A percentile compares a stretch with the other conserved stretches of the same genome.
These are phyloP conservation scores for Ogataea kodamae DNA, from an alignment of 805 yeast species.

Conservation along the genomic window DNA sequence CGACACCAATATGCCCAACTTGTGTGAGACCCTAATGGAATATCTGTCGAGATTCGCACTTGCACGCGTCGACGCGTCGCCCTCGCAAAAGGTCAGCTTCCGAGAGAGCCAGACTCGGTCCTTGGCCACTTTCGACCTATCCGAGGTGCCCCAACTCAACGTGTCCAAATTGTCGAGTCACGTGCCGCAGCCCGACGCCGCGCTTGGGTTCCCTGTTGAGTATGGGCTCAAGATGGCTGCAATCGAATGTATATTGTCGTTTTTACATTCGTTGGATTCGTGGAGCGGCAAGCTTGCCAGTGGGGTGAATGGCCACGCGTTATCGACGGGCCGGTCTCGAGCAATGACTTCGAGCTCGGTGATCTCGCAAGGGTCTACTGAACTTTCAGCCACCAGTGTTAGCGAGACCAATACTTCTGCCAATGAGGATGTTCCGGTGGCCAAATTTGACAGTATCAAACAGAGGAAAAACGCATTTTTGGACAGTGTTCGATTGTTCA, in stretches of 20 bases:
- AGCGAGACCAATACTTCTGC: constrained; percentile 14
- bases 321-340: constrained; percentile 12
- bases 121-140: constrained; percentile 68
- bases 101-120: constrained; percentile 50
- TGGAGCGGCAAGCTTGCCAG: constrained; percentile 69
- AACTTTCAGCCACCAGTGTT: constrained; percentile 21
- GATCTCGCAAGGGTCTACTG: constrained; percentile 29
- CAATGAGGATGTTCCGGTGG: constrained; percentile 33
- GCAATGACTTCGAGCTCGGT: constrained; percentile 18
- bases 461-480: constrained; percentile 76
- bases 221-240: constrained; percentile 82
- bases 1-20: constrained; percentile 73
- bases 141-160: constrained; percentile 72
- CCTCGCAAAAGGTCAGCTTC: constrained; percentile 58
- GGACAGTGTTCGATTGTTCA: constrained; percentile 76
- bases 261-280: constrained; percentile 72
- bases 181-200: constrained; percentile 53
- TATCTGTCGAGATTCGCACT: constrained; percentile 70
- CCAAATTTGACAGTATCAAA: constrained; percentile 81
- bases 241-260: constrained; percentile 74
- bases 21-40: constrained; percentile 80
- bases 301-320: constrained; percentile 3
- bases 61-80: constrained; percentile 67
- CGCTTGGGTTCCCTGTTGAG: constrained; percentile 62
- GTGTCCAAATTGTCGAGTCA: constrained; percentile 58